Base-by-base conservation (phyloP, 2,329 filamentous ascomycete species). In the Pseudogymnoascus sp. region DNA sequence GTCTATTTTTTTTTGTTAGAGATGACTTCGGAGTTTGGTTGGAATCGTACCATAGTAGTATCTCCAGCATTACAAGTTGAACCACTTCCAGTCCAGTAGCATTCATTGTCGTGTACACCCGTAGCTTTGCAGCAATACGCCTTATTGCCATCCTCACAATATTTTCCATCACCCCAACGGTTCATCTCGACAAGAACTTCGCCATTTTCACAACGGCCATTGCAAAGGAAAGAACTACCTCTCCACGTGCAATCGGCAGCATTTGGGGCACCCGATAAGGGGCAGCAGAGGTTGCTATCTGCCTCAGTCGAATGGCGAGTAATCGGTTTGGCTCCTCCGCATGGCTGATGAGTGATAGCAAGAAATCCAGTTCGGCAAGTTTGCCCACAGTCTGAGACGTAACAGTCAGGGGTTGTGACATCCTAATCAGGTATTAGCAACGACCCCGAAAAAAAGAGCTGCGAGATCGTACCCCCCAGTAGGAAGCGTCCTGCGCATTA, bases 221-320 rank as follows among this genome's bases (percentile, higher is more conserved):
- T 68, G 63, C 68, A 70, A 61, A 63, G 61, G n/a, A 63, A 61
- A 25, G 65, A 63, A 6, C 51, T 62, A 23, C 69, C 71, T 57
- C 68, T 66, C 70, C 69, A 72, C n/a, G 65, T 63, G 34, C 71
- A 72, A 19, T 68, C 65, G 11, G 62, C 64, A 11, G 67, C 64
- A 45, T 70, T 62, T 16, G 71, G 71, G 16, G 66, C 66, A 43
- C 64, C 64, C 14, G 65, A 51, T 11, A 66, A 60, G 41, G 69
- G 69, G 62, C 69, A 70, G 63, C 69, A 70, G 39, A 68, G 61
- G 4, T 45, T 45, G 41, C 41, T 45, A 14, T 45, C 41, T 45
- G 41, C 13, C 60, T 65, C 62, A 64, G 64, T 36, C 68, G 45
- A 54, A 69, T 69, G 54, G 62, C 62, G 14, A 19, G 41, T 45